Evolutionary conservation across 805 yeast species (phyloP), one percentile per base, ranked within the genome.

Genomic region (Candida sanyiensis): DNA sequence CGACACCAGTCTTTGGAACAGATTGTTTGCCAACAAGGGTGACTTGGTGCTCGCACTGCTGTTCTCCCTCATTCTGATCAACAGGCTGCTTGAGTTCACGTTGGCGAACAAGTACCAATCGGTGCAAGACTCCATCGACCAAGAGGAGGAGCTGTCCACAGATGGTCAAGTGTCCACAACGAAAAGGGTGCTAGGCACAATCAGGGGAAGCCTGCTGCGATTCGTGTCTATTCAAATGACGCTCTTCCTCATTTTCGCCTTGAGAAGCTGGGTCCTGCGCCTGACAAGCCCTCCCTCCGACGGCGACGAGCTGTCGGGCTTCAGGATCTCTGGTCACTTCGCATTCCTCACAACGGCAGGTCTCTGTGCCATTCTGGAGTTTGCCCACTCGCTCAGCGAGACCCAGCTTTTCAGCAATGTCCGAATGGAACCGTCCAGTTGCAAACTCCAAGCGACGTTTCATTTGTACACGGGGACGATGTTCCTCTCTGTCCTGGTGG

Each of bases 11-110:
- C 6, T 40, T 3, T 27, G 48, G 25, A 50, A 52, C 33, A 11
- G 28, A 7, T 3, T 50, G 6, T 50, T 50, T 38, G 53, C 48
- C 2, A 39, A 48, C 8, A 38, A 49, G 30, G 50, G 52, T 1
- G 43, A 44, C 29, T 18, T 30, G 2, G 17, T 49, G 7, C 49
- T 39, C 32, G 40, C 42, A 4, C 25, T 37, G 2, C 15, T 48
- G 2, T 51, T 38, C 24, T 11, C 43, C 1, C n/a, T 46, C 31
- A 21, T 41, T 8, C 17, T 39, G n/a, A 8, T 27, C 7, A 28
- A 29, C 25, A 39, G 17, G 10, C 17, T 39, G 7, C 24, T 39
- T 7, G 42, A 34, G 23, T 24, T 34, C 12, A 16, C 38, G 4
- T 6, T 34, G 27, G 38, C n/a, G 7, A 29, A 39, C 19, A 39